These are phyloP conservation scores for Serendipita sp. DNA, from an alignment of 768 basidiomycete species.

Conservation along the genomic window DNA sequence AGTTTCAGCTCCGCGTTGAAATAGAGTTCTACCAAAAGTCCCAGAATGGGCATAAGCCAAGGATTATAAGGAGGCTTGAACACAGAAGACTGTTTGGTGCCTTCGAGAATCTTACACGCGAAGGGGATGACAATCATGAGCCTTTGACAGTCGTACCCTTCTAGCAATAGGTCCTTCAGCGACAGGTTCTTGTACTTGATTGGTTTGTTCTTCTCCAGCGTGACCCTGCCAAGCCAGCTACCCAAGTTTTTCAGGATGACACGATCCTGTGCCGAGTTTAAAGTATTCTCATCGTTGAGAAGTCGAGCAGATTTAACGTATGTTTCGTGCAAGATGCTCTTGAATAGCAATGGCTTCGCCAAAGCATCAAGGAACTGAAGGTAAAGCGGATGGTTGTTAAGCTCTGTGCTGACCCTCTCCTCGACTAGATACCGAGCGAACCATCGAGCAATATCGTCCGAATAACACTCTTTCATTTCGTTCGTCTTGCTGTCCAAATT, in stretches of 20 bases:
- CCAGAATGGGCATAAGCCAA: constrained; percentile 93
- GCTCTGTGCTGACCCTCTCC: constrained; percentile 87
- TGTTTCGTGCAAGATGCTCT: constrained; percentile 86
- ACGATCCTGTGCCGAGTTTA: constrained; percentile 73
- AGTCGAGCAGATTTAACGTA: constrained; percentile 70
- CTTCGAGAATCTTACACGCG: constrained; percentile 91
- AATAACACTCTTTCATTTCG: constrained; percentile 77
- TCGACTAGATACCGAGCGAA: constrained; percentile 97
- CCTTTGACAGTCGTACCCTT: constrained; percentile 85
- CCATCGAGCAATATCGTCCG: constrained; percentile 77
- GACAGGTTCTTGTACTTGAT: constrained; percentile 87
- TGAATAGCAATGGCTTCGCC: constrained; percentile 46
- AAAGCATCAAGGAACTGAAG: constrained; percentile 83
- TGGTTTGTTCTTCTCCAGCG: constrained; percentile 80
- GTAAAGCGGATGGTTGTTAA: constrained; percentile 93
- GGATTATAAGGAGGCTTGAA: constrained; percentile 88
- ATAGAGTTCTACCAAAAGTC: constrained; percentile 87
- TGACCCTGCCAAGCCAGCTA: constrained; percentile 87
- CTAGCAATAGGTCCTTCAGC: constrained; percentile 92
- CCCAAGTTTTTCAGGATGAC: constrained; percentile 84
- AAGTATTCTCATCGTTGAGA: constrained; percentile 81
- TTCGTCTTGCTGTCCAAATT: constrained; percentile 79
- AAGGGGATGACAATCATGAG: constrained; percentile 92
- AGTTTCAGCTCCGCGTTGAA: constrained; percentile 91
- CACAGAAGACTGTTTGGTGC: constrained; percentile 74